A percentile compares a stretch with the other conserved stretches of the same genome.
Evolutionary conservation across 2,329 filamentous ascomycete genomes (phyloP).

Genomic region (Ilyonectria robusta): DNA sequence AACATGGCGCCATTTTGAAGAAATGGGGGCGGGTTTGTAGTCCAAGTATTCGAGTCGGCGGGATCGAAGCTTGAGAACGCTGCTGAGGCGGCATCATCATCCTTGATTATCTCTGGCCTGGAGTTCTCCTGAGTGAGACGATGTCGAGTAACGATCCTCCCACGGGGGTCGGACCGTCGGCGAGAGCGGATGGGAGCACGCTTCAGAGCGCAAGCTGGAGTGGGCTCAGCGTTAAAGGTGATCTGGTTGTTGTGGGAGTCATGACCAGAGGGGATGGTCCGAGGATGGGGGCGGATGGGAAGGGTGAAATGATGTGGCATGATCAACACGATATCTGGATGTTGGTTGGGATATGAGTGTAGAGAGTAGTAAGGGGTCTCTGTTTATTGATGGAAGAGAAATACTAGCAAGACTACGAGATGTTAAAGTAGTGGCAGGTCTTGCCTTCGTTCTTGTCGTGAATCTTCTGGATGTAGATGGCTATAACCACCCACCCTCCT

Average conservation of each 20-base stretch:
- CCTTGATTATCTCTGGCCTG: constrained; percentile 23
- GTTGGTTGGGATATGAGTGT: constrained; percentile 2
- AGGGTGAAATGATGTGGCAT: constrained; percentile 40
- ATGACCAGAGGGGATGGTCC: background rate
- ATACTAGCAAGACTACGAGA: background rate
- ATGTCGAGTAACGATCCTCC: background rate
- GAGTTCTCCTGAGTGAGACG: constrained; percentile 26
- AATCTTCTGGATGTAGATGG: background rate
- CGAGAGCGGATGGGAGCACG: constrained; percentile 17
- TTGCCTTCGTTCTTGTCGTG: background rate
- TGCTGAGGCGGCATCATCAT: constrained; percentile 19
- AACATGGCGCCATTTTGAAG: constrained; percentile 25
- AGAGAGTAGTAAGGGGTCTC: constrained; percentile 9
- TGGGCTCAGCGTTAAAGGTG: constrained; percentile 14
- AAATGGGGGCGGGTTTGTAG: constrained; percentile 26
- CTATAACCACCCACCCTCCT: background rate
- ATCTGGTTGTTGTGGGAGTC: constrained; percentile 13
- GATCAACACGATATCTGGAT: constrained; percentile 13
- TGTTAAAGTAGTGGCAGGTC: background rate
- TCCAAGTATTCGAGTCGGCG: constrained; percentile 29
- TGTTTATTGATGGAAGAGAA: background rate
- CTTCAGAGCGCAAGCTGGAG: constrained; percentile 17
- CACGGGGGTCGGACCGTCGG: constrained; percentile 5
- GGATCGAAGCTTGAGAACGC: constrained; percentile 14
- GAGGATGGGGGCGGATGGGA: constrained; percentile 33